Evolutionary conservation across 768 basidiomycete genomes (phyloP).

Genomic region (Phlegmacium glaucopus): DNA sequence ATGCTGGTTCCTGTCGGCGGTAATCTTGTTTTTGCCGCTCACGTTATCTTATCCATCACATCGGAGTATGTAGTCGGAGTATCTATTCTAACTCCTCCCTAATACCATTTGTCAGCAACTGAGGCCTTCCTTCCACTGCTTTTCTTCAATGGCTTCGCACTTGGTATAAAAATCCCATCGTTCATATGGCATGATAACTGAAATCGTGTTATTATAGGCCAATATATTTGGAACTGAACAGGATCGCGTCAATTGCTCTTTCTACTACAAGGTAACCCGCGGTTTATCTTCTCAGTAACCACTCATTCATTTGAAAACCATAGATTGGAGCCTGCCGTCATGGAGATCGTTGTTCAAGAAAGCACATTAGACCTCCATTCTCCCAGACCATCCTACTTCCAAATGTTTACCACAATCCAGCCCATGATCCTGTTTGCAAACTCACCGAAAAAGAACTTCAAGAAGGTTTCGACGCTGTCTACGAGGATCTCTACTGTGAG

Average conservation of each 20-base stretch:
- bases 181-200: not conserved
- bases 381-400: constrained; percentile 95
- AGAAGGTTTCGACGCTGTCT: constrained; percentile 91
- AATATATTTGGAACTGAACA: constrained; percentile 96
- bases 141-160: constrained; percentile 62
- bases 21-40: no score
- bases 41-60: no score
- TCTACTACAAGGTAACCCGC: constrained; percentile 96
- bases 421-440: constrained; percentile 88
- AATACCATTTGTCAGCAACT: no score
- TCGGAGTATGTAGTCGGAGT: no score
- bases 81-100: no score
- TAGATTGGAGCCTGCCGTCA: constrained; percentile 98
- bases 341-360: constrained; percentile 96
- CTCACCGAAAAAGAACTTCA: constrained; percentile 84
- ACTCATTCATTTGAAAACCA: not conserved
- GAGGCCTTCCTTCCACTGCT: no score
- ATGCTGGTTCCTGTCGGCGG: no score
- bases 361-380: constrained; percentile 97
- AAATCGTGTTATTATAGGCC: constrained; percentile 45
- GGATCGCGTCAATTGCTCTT: constrained; percentile 97
- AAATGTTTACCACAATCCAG: constrained; percentile 98
- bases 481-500: constrained; percentile 94
- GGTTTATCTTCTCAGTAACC: no score
- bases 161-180: constrained; percentile 35